A percentile compares a stretch with the other conserved stretches of the same genome.
phyloP scores from a whole-genome alignment of 2,329 filamentous ascomycete species.

The Pyrenophora graminea region DNA sequence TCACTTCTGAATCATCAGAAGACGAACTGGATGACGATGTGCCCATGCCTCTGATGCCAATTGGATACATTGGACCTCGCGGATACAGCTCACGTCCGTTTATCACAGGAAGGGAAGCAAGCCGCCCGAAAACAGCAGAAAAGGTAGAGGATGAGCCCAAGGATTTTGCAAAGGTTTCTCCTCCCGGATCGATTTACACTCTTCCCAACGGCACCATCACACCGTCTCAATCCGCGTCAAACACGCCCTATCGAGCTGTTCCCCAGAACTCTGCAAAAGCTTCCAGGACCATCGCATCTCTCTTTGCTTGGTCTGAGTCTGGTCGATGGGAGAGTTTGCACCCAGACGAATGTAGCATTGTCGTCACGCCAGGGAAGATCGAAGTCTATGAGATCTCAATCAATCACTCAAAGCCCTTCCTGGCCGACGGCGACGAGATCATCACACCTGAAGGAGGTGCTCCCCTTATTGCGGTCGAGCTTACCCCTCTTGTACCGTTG shows the following conservation, averaged over 20 bases:
- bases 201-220: conserved; percentile 62
- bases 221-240: conserved; percentile 81
- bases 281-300: conserved; percentile 61
- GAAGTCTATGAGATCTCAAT: conserved; percentile 64
- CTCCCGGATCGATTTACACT: conserved; percentile 46
- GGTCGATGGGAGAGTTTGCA: conserved; percentile 65
- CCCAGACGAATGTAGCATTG: conserved; percentile 65
- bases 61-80: conserved; percentile 26
- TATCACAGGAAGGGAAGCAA: conserved; percentile 16
- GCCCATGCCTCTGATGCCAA: conserved; percentile 45
- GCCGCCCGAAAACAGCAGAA: conserved; percentile 12
- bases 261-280: conserved; percentile 56
- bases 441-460: conserved; percentile 44
- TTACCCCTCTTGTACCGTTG: conserved; percentile 89
- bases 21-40: conserved; percentile 60
- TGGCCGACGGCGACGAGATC: conserved; percentile 48
- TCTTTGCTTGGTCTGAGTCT: conserved; percentile 65
- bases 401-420: conserved; percentile 50
- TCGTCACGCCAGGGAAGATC: conserved; percentile 67
- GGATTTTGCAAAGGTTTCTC: conserved; percentile 51
- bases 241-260: conserved; percentile 66
- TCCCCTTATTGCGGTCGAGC: conserved; percentile 72
- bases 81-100: conserved; percentile 20
- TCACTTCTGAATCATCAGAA: conserved; percentile 58
- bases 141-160: conserved; percentile 31